Evolutionary conservation across 495 filamentous ascomycete genomes (phyloP), one percentile per base, ranked within the genome.

Genomic region (Aspergillus affinis): DNA sequence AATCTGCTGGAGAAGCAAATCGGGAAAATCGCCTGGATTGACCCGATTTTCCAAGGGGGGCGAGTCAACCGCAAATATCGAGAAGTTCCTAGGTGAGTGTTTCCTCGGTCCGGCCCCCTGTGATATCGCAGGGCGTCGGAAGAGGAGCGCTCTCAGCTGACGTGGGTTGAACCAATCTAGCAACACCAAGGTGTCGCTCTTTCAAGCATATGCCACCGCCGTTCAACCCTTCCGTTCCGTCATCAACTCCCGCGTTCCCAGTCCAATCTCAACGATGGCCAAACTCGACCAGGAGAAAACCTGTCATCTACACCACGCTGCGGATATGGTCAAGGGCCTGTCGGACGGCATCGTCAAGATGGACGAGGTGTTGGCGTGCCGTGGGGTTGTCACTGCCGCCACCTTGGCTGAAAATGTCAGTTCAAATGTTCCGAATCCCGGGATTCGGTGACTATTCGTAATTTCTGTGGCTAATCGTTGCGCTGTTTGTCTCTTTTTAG

Each of bases 1-100:
- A 84, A 83, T 60, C 69, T 86, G 6, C 73, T 86, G 8, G 82
- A 84, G 65, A 76, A 76, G n/a, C 72, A 79, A 55, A 70, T 78
- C 3, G 69, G 69, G 5, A 72, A 73, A 48, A 78, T 85, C 47
- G 72, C 79, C 59, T 85, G 82, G 83, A 65, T 85, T 54, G 83
- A 85, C 59, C 78, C 82, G 55, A 66, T 65, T 6, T 83, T 85
- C 52, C 72, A 80, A 51, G 79, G 72, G 15, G 83, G 83, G 8
- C 73, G 82, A 49, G 72, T 86, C 20, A 68, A 83, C 56, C 67
- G 73, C 51, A 80, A 77, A 65, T 85, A 86, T 61, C 77, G 82
- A 59, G 81, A 84, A 61, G 83, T 85, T 44, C 83, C 82, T 7
- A 81, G 78, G 81, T 82, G 55, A 58, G 76, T 73, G 29, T 48